Evolutionary conservation across 805 yeast genomes (phyloP).

Genomic region (Lachancea waltii): DNA sequence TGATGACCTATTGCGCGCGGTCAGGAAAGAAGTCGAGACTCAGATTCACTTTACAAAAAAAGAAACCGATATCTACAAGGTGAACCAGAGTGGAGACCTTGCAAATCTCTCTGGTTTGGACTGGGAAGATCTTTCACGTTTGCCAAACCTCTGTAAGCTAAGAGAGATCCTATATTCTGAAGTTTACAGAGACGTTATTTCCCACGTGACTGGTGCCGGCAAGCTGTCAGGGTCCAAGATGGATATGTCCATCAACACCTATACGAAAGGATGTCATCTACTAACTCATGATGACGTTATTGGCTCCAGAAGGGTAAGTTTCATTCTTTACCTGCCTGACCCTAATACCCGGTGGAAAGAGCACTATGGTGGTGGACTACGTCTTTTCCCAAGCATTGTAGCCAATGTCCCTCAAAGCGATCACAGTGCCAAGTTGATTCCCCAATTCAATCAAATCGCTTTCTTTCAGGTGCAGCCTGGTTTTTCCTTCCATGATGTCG

Average conservation of each 20-base stretch:
- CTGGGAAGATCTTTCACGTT: constrained; percentile 60
- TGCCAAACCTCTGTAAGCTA: constrained; percentile 70
- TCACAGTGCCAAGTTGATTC: constrained; percentile 60
- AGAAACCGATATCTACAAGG: constrained; percentile 95
- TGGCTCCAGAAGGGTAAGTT: constrained; percentile 89
- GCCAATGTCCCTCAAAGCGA: constrained; percentile 90
- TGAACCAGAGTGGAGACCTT: constrained; percentile 81
- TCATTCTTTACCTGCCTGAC: constrained; percentile 86
- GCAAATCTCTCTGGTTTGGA: constrained; percentile 87
- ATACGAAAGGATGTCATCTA: constrained; percentile 88
- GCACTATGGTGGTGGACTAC: constrained; percentile 86
- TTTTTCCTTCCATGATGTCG: constrained; percentile 93
- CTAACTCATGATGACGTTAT: constrained; percentile 96
- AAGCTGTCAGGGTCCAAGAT: constrained; percentile 84
- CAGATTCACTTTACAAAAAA: constrained; percentile 88
- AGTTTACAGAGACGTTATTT: constrained; percentile 71
- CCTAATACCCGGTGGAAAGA: constrained; percentile 87
- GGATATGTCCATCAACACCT: constrained; percentile 88
- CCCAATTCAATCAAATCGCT: constrained; percentile 94
- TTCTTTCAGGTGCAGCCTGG: constrained; percentile 97
- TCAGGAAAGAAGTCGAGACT: constrained; percentile 73
- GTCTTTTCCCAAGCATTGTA: constrained; percentile 78
- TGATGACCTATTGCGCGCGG: constrained; percentile 69
- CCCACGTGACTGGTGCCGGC: constrained; percentile 79
- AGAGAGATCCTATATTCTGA: constrained; percentile 85